Evolutionary conservation across 139 green algal species (phyloP).

Genomic region (Edaphochlamys debaryana): DNA sequence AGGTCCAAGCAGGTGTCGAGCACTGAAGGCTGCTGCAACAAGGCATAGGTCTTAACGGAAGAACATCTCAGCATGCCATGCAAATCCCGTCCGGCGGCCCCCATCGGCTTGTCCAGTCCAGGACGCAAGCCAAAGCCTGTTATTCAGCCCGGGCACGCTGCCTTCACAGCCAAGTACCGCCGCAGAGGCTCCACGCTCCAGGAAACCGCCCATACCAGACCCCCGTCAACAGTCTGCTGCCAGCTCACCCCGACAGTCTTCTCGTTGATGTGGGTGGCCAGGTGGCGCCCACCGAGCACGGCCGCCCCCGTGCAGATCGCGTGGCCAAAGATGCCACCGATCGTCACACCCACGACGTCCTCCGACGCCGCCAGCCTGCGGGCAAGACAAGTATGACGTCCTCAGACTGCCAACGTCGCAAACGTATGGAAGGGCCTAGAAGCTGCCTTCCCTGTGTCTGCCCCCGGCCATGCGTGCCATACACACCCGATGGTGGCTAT

Average conservation of each 20-base stretch:
- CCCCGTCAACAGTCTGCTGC: too few species aligned
- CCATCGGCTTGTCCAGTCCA: too few species aligned
- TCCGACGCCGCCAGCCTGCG: slow-evolving; percentile 86
- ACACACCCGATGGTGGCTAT: slow-evolving; percentile 91
- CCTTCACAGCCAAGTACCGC: not conserved
- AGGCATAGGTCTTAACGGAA: too few species aligned
- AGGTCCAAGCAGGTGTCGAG: too few species aligned
- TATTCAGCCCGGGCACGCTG: not conserved
- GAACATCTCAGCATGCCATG: too few species aligned
- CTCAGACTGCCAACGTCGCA: too few species aligned
- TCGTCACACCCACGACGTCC: slow-evolving; percentile 89
- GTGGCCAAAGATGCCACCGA: slow-evolving; percentile 95
- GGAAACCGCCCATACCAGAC: not conserved
- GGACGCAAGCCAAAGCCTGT: too few species aligned
- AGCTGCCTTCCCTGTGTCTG: too few species aligned
- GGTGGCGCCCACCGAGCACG: slow-evolving; percentile 92
- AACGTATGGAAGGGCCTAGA: too few species aligned
- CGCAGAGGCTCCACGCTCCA: not conserved
- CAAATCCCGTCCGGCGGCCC: too few species aligned
- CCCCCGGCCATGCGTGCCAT: too few species aligned
- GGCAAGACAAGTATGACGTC: not conserved
- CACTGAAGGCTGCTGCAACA: too few species aligned
- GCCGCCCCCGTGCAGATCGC: slow-evolving; percentile 92
- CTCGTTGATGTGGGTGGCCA: slow-evolving; percentile 94
- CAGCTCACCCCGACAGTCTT: slow-evolving; percentile 70